Evolutionary conservation across 1,139 yeast species (phyloP), one percentile per base, ranked within the genome.

Genomic region (Suhomyces bribrorum): DNA sequence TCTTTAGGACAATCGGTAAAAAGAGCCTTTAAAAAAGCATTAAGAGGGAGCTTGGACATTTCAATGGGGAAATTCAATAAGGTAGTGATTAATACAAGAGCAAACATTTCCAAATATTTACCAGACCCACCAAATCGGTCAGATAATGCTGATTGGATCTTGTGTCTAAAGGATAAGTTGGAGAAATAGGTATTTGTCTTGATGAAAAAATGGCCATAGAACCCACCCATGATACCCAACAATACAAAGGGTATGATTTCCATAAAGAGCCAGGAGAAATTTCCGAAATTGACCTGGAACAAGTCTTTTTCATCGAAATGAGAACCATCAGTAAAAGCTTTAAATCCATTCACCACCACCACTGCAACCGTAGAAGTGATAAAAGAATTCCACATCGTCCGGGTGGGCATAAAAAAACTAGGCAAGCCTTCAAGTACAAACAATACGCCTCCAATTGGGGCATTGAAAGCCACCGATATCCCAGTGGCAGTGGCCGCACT

Each of bases 401-500:
- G 75, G 17, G 79, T 79, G 15, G 83, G 80, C 37, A 75, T 74
- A 52, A 82, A 79, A 51, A 76, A 83, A 32, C 81, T 73, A 4
- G 84, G 79, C 44, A 86, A 69, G 44, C 79, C 79, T 53, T 90
- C 97, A 22, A 90, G 64, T 3, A 89, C 86, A 61, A 90, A 90
- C 22, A 90, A 62, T 1, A 90, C 95, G 4, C 97, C 97, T 12
- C 97, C 97, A 42, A 90, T 86, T 1, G 97, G 97, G 0, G 97
- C 85, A 40, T 89, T 89, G 63, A 90, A 90, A 0, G 97, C 97
- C 3, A 87, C 90, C 0, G 96, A 86, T 11, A 90, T 90, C 7
- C 97, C 97, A 0, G 95, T 88, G 0, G 96, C 95, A 1, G 94
- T 79, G 1, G 96, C 94, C 0, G 97, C 95, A 25, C 86, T 77